Conservation (phyloP, 257 asterid species). For the Gentiana dahurica region DNA sequence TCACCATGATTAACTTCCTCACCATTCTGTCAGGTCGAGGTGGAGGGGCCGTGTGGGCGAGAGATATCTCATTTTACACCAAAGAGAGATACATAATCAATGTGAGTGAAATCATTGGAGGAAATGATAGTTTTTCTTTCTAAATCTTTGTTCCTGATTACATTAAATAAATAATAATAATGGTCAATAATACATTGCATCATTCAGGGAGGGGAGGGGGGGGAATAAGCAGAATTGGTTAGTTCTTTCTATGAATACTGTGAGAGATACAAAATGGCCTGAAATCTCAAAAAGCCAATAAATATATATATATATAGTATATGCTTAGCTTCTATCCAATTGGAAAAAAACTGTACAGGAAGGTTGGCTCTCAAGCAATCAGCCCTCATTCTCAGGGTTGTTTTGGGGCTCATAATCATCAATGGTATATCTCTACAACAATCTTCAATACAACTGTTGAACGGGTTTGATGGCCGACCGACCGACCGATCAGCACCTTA, state of each 20-base stretch:
- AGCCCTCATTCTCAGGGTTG: constrained; percentile 14
- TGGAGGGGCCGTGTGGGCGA: too few relatives aligned
- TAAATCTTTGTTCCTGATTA: too few relatives aligned
- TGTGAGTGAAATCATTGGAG: too few relatives aligned
- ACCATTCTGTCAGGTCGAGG: too few relatives aligned
- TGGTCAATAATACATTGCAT: too few relatives aligned
- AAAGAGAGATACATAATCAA: too few relatives aligned
- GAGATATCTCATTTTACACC: too few relatives aligned
- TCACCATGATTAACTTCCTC: too few relatives aligned
- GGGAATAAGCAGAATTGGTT: background rate
- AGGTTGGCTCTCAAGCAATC: constrained; percentile 11
- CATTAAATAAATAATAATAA: too few relatives aligned
- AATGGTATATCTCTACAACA: background rate
- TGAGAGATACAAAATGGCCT: constrained; percentile 11
- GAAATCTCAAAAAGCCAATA: constrained; percentile 4
- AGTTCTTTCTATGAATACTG: background rate
- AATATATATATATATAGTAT: constrained; percentile 11
- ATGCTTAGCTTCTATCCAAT: constrained; percentile 14
- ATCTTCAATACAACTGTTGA: background rate
- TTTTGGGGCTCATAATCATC: constrained; percentile 5
- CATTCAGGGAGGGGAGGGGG: background rate
- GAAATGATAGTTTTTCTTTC: too few relatives aligned
- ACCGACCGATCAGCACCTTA: background rate
- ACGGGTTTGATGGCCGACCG: background rate
- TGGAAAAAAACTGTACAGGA: constrained; percentile 29